Evolutionary conservation across 768 basidiomycete species (phyloP).

Genomic region (Austroboletus eburneus): DNA sequence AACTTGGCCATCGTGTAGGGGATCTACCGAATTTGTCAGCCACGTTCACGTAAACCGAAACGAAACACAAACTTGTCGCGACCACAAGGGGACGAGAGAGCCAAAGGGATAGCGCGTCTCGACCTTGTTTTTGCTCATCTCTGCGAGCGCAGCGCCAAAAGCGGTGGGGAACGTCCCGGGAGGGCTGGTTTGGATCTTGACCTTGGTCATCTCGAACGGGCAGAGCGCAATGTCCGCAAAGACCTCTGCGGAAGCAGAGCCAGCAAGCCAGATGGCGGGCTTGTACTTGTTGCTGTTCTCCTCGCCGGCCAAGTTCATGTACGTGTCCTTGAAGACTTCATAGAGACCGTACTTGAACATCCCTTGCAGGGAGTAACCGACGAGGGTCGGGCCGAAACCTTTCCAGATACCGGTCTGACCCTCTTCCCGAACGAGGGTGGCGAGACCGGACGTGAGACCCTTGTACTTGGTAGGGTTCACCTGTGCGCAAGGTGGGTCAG

Average conservation of each 20-base stretch:
- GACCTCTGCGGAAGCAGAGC: conserved; percentile 92
- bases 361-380: conserved; percentile 94
- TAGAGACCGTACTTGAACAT: conserved; percentile 99
- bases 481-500: conserved; percentile 31
- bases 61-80: conserved; percentile 61
- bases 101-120: conserved; percentile 86
- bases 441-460: conserved; percentile 58
- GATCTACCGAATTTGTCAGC: conserved; percentile 47
- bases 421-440: conserved; percentile 71
- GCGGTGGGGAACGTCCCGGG: conserved; percentile 73
- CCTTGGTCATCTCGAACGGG: conserved; percentile 91
- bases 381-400: conserved; percentile 87
- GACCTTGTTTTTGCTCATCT: conserved; percentile 62
- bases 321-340: conserved; percentile 92
- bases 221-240: conserved; percentile 96
- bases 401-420: conserved; percentile 88
- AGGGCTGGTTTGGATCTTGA: conserved; percentile 81
- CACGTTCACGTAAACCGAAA: not conserved
- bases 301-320: conserved; percentile 88
- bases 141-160: conserved; percentile 65
- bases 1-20: conserved; percentile 99
- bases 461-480: conserved; percentile 75
- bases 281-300: conserved; percentile 77
- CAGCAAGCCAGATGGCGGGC: conserved; percentile 88
- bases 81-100: conserved; percentile 82